Conservation (phyloP, 345 rosid genomes). For the Trapa bicornis region DNA sequence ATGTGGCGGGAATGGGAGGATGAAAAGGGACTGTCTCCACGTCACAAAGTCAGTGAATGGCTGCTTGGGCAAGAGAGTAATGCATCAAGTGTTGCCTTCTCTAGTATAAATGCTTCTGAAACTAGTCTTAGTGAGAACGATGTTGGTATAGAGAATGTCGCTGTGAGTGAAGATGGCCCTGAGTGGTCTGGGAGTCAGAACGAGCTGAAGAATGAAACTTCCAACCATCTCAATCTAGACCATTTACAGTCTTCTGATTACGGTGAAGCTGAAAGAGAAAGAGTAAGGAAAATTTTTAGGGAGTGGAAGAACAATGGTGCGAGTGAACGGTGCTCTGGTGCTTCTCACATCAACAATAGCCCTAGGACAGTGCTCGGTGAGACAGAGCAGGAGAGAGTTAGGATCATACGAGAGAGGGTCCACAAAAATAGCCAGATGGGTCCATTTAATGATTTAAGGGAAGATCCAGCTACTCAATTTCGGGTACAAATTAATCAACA, state of each 20-base stretch:
- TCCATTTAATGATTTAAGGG: slow-evolving; percentile 38
- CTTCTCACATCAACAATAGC: slow-evolving; percentile 28
- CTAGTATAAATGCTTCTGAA: slow-evolving; percentile 28
- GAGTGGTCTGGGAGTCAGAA: slow-evolving; percentile 46
- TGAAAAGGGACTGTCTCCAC: slow-evolving; percentile 65
- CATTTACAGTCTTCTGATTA: slow-evolving; percentile 40
- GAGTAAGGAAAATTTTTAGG: slow-evolving; percentile 76
- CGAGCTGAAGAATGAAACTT: slow-evolving; percentile 40
- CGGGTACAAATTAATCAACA: slow-evolving; percentile 44
- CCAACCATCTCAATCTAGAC: slow-evolving; percentile 23
- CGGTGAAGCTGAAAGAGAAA: slow-evolving; percentile 71
- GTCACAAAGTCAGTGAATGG: slow-evolving; percentile 40
- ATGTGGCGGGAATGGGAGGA: slow-evolving; percentile 92
- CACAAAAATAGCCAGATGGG: slow-evolving; percentile 63
- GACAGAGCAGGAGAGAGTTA: slow-evolving; percentile 87
- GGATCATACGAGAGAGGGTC: slow-evolving; percentile 77
- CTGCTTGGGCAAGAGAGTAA: slow-evolving; percentile 32
- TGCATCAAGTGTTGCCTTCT: slow-evolving; percentile 20
- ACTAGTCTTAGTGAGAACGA: slow-evolving; percentile 25
- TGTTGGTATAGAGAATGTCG: slow-evolving; percentile 29
- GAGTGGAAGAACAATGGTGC: slow-evolving; percentile 69
- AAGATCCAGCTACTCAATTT: slow-evolving; percentile 44
- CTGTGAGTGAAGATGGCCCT: slow-evolving; percentile 35
- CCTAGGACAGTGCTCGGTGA: slow-evolving; percentile 75
- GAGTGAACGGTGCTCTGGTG: slow-evolving; percentile 35